Base-by-base conservation (phyloP, 768 basidiomycete genomes). In the Tylopilus plumbeoviolaceoides region DNA sequence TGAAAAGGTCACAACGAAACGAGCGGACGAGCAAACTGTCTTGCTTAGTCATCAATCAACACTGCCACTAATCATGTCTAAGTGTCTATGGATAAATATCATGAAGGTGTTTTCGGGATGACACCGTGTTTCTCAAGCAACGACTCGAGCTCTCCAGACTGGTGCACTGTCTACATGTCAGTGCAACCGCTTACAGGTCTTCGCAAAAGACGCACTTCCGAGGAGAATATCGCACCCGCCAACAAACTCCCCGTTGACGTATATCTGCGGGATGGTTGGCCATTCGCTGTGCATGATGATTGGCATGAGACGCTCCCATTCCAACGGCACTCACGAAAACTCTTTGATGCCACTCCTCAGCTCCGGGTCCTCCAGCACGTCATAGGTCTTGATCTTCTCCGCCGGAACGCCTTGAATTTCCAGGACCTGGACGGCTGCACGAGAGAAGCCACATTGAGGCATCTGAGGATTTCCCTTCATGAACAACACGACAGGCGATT, bases 211-310 rank as follows among this genome's bases (percentile, higher is more conserved):
- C 92, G 73, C 63, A 94, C 92, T 97, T 58, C 83, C 81, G 25
- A 98, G 70, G 20, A 98, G 72, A 60, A 99, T 98, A 73, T 99
- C 95, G 69, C 95, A 97, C 48, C 95, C 97, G 30, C 95, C 95
- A 39, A 99, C 78, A 63, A 99, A 99, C 68, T 97, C 94, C 5
- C 95, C 95, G 49, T 90, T 85, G 33, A 98, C 78, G 64, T 95
- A 99, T 12, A 99, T 69, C 68, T 99, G 95, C 11, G 95, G 95
- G 58, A 99, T 85, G 18, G 95, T 99, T 14, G 95, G 95, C 95
- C 95, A 99, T 58, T 97, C 91, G 21, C 95, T 98, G 61, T 15
- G 33, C 7, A 44, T 14, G 25, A 11, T 30, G 35, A 9, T 20
- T 51, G 21, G n/a, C 25, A 4, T 42, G 20, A 33, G 42, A 33